A percentile compares a stretch with the other conserved stretches of the same genome.
These are phyloP conservation scores for Leccinum barrowsii DNA, from an alignment of 768 basidiomycete genomes.

Conservation along the genomic window DNA sequence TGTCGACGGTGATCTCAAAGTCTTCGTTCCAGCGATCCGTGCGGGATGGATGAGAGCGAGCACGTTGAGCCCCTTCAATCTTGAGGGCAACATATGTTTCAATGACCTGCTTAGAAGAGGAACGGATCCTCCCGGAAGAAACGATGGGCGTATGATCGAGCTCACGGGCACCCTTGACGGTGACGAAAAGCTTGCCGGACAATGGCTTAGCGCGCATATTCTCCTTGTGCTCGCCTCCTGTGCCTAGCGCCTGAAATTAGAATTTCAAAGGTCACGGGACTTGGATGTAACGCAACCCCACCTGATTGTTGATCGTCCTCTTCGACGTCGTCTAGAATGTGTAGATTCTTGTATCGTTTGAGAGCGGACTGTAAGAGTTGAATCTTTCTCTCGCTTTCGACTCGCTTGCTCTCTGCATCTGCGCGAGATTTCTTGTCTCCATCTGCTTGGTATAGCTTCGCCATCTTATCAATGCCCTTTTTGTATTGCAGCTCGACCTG, in stretches of 20 bases:
- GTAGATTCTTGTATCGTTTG: constrained; percentile 93
- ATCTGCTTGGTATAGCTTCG: constrained; percentile 91
- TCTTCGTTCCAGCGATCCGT: constrained; percentile 98
- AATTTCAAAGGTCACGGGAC: constrained; percentile 5
- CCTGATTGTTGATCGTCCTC: constrained; percentile 76
- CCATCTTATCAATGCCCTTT: constrained; percentile 99
- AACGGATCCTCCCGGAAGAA: constrained; percentile 57
- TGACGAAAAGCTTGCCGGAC: constrained; percentile 88
- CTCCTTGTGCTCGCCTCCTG: constrained; percentile 85
- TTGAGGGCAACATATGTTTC: constrained; percentile 95
- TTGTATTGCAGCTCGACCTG: constrained; percentile 98
- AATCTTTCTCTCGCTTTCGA: constrained; percentile 96
- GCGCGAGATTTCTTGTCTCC: constrained; percentile 94
- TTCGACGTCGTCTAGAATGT: constrained; percentile 85
- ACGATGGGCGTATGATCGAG: constrained; percentile 89
- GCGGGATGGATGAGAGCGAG: constrained; percentile 86
- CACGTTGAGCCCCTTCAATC: constrained; percentile 92
- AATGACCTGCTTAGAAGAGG: constrained; percentile 68
- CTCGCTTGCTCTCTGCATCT: constrained; percentile 89
- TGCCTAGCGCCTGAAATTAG: constrained; percentile 40
- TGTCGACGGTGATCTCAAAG: constrained; percentile 94
- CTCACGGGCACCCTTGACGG: constrained; percentile 86
- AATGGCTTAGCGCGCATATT: constrained; percentile 91
- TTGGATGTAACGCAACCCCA: constrained; percentile 26
- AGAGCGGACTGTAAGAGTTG: constrained; percentile 88